A percentile compares a stretch with the other conserved stretches of the same genome.
These are phyloP conservation scores for Camellia granthamiana DNA, from an alignment of 148 eudicot genomes.

Conservation along the genomic window DNA sequence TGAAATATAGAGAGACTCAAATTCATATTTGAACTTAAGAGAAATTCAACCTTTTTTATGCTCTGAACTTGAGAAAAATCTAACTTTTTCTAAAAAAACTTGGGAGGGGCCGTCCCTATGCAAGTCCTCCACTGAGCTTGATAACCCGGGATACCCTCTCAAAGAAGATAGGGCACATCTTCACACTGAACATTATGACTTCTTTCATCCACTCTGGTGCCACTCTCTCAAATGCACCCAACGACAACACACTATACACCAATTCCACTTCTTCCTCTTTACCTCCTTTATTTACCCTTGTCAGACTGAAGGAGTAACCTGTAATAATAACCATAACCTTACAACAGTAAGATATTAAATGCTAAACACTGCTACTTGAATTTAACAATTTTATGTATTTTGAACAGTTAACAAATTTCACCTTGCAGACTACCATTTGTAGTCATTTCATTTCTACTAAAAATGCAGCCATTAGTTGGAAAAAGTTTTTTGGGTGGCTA, in stretches of 20 bases:
- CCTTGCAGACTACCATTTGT: not conserved
- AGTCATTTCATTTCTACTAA: too few species aligned
- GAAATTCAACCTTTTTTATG: too few species aligned
- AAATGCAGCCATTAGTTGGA: not conserved
- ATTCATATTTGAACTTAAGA: too few species aligned
- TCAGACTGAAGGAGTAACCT: slow-evolving; percentile 80
- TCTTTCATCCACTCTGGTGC: slow-evolving; percentile 89
- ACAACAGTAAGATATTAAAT: not conserved
- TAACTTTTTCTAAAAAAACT: too few species aligned
- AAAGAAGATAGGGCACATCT: slow-evolving; percentile 68
- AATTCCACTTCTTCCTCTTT: slow-evolving; percentile 42
- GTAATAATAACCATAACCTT: slow-evolving; percentile 11
- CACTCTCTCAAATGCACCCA: slow-evolving; percentile 65
- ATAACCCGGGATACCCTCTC: slow-evolving; percentile 55
- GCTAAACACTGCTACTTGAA: not conserved
- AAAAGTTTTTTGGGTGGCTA: too few species aligned
- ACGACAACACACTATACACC: slow-evolving; percentile 47
- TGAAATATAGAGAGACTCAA: too few species aligned
- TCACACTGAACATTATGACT: slow-evolving; percentile 40
- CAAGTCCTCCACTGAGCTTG: slow-evolving; percentile 17
- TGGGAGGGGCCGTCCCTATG: too few species aligned
- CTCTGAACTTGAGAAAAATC: too few species aligned
- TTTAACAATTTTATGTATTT: not conserved
- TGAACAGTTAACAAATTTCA: not conserved
- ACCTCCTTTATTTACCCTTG: slow-evolving; percentile 45